These are phyloP conservation scores for Cyclanthera cordifolia DNA, from an alignment of 306 rosid species.

Conservation along the genomic window DNA sequence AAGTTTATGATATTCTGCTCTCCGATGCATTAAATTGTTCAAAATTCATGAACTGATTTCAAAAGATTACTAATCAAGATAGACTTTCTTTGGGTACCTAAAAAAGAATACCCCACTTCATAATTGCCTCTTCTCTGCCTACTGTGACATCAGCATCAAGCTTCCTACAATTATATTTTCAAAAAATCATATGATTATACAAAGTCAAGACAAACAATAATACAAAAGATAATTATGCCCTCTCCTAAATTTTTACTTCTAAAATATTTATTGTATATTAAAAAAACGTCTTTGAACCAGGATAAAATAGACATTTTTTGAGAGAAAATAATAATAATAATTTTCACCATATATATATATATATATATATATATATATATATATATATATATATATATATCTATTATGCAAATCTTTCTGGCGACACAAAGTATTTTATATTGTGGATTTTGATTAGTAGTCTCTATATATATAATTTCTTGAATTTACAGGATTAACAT, in stretches of 20 bases:
- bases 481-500: too few relatives aligned
- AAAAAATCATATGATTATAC: background rate
- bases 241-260: too few relatives aligned
- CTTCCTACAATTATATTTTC: background rate
- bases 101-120: background rate
- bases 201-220: background rate
- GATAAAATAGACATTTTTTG: too few relatives aligned
- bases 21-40: background rate
- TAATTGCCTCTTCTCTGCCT: background rate
- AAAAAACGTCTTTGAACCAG: too few relatives aligned
- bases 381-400: too few relatives aligned
- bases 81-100: background rate
- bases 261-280: background rate
- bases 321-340: too few relatives aligned
- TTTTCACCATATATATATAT: too few relatives aligned
- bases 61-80: background rate
- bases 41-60: background rate
- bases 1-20: background rate
- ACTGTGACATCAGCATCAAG: conserved; percentile 4
- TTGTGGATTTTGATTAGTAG: too few relatives aligned
- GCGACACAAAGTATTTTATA: too few relatives aligned
- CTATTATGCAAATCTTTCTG: too few relatives aligned
- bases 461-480: too few relatives aligned
- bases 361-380: too few relatives aligned
- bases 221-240: background rate